Percentiles rank a stretch among this genome's conserved stretches.
Evolutionary conservation across 2,329 filamentous ascomycete genomes (phyloP).

Genomic region (Aspergillus caelatus): DNA sequence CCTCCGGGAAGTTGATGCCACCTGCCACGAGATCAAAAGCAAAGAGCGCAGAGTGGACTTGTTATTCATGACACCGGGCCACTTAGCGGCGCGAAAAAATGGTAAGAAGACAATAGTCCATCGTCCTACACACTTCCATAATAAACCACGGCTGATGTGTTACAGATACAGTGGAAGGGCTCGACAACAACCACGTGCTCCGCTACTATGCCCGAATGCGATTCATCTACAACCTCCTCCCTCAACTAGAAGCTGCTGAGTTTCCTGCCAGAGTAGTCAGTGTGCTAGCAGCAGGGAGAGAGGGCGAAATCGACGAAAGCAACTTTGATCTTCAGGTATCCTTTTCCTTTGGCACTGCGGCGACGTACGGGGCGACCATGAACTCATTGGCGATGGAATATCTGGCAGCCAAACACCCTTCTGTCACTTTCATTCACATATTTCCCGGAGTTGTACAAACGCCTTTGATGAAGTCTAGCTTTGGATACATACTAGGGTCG

Average conservation of each 20-base stretch:
- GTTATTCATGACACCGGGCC: conserved; percentile 32
- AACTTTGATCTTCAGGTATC: background rate
- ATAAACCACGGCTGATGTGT: background rate
- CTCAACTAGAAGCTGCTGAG: conserved; percentile 16
- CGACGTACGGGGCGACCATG: background rate
- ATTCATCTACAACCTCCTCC: conserved; percentile 37
- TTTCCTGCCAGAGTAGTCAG: background rate
- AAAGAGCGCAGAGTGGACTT: conserved; percentile 34
- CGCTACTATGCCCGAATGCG: conserved; percentile 40
- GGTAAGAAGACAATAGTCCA: conserved; percentile 5
- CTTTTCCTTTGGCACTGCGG: background rate
- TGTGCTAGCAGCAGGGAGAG: background rate
- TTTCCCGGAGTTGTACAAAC: background rate
- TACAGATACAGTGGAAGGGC: conserved; percentile 35
- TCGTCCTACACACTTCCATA: background rate
- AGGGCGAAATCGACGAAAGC: background rate
- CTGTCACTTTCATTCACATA: background rate
- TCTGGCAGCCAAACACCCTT: background rate
- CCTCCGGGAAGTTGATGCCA: conserved; percentile 54
- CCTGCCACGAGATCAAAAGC: conserved; percentile 49
- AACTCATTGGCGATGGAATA: background rate
- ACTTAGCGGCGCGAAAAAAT: conserved; percentile 10
- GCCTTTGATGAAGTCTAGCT: background rate
- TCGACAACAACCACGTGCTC: conserved; percentile 33
- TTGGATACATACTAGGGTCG: background rate